Conservation (phyloP, 2,329 filamentous ascomycete species). For the Colletotrichum australisinense region DNA sequence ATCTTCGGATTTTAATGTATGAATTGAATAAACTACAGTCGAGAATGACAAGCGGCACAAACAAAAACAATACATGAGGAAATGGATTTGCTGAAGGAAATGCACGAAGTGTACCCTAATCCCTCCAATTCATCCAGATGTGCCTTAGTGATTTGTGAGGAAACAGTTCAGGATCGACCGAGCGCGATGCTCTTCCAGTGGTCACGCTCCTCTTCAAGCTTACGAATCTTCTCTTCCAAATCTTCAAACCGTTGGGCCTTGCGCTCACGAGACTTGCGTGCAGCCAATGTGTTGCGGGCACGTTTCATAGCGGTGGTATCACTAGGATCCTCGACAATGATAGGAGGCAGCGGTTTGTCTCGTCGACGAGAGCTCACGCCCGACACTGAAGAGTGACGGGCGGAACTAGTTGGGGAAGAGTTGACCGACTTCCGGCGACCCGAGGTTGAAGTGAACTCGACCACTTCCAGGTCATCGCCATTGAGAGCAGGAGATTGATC, state of each 20-base stretch:
- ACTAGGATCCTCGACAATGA: constrained; percentile 77
- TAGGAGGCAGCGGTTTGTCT: constrained; percentile 83
- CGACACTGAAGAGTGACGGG: constrained; percentile 74
- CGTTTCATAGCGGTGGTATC: constrained; percentile 91
- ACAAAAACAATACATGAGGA: not conserved
- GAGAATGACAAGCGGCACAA: not conserved
- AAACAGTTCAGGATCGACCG: constrained; percentile 32
- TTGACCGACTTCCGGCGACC: constrained; percentile 60
- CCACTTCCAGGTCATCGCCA: constrained; percentile 62
- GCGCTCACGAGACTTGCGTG: constrained; percentile 90
- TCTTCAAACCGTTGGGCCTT: constrained; percentile 83
- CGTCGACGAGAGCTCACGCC: constrained; percentile 81
- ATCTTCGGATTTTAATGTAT: too few species aligned
- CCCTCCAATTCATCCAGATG: constrained; percentile 11
- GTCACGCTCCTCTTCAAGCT: constrained; percentile 74
- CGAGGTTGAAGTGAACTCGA: constrained; percentile 50
- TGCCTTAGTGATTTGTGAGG: not conserved
- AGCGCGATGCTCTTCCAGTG: constrained; percentile 72
- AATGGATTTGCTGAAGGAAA: not conserved
- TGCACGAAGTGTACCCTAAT: not conserved
- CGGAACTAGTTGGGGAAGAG: constrained; percentile 53
- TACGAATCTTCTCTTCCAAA: constrained; percentile 78
- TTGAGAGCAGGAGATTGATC: constrained; percentile 55
- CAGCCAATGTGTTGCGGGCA: constrained; percentile 90
- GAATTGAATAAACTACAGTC: not conserved